A percentile compares a stretch with the other conserved stretches of the same genome.
These are phyloP conservation scores for Pseudozyma tsukubaensis DNA, from an alignment of 1,284 basidiomycete species.

Conservation along the genomic window DNA sequence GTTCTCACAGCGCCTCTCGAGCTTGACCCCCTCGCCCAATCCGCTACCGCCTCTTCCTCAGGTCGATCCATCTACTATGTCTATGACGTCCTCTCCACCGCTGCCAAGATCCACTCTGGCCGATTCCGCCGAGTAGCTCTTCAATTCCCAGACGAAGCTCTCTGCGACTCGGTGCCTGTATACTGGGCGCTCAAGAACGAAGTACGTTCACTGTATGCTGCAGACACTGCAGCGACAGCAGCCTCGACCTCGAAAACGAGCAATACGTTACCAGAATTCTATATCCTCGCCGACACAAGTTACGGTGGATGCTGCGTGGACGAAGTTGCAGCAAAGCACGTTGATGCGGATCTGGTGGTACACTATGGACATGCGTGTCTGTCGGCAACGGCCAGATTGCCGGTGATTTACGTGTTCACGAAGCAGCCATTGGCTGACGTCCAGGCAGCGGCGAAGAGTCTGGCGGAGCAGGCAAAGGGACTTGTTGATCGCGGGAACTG, in stretches of 20 bases:
- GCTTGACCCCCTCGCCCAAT: conserved; percentile 53
- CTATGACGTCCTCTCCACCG: conserved; percentile 59
- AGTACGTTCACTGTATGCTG: conserved; percentile 68
- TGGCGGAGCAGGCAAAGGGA: conserved; percentile 30
- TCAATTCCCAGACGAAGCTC: conserved; percentile 94
- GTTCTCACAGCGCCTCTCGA: conserved; percentile 58
- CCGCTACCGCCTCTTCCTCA: conserved; percentile 54
- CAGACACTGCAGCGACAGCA: conserved; percentile 6
- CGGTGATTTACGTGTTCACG: conserved; percentile 86
- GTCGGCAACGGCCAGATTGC: conserved; percentile 79
- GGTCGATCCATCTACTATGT: conserved; percentile 49
- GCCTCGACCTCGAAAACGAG: conserved; percentile 4
- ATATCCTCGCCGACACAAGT: conserved; percentile 94
- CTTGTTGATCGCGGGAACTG: not conserved
- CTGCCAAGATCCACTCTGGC: conserved; percentile 30
- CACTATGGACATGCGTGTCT: conserved; percentile 98
- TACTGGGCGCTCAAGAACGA: conserved; percentile 77
- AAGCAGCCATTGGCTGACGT: conserved; percentile 73
- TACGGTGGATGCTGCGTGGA: conserved; percentile 99
- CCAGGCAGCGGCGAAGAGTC: conserved; percentile 51
- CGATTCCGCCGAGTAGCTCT: conserved; percentile 73
- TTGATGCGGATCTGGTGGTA: conserved; percentile 89
- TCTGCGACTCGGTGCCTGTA: conserved; percentile 88
- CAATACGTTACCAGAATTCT: conserved; percentile 71
- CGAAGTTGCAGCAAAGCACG: conserved; percentile 92